Percentiles rank a stretch among this genome's conserved stretches.
These are phyloP conservation scores for Metschnikowia hibisci DNA, from an alignment of 805 yeast species.

Conservation along the genomic window DNA sequence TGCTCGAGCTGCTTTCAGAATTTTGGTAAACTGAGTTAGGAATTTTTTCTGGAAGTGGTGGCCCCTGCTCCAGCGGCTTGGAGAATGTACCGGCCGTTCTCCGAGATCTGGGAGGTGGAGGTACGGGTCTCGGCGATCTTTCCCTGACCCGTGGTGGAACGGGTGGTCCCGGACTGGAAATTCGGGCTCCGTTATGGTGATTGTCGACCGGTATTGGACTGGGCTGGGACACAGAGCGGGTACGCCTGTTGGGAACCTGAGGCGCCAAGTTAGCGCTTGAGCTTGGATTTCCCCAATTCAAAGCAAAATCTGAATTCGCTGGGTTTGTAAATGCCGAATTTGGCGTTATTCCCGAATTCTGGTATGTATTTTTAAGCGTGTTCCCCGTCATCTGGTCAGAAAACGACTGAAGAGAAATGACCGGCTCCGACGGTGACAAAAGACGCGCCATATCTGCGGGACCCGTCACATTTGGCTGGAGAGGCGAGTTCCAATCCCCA, in stretches of 20 bases:
- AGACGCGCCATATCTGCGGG: slow-evolving; percentile 33
- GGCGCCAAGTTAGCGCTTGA: slow-evolving; percentile 14
- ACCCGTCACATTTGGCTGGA: slow-evolving; percentile 27
- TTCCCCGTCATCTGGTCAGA: slow-evolving; percentile 41
- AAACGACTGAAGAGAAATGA: slow-evolving; percentile 36
- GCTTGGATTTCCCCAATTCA: no score
- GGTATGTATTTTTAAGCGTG: slow-evolving; percentile 32
- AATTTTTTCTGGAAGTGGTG: slow-evolving; percentile 16
- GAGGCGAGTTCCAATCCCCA: slow-evolving; percentile 11
- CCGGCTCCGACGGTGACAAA: slow-evolving; percentile 27
- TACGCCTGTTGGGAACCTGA: slow-evolving; percentile 38
- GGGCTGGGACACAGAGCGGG: slow-evolving; percentile 32
- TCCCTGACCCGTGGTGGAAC: slow-evolving; percentile 21
- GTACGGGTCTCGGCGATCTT: slow-evolving; percentile 12
- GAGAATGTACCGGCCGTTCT: slow-evolving; percentile 23
- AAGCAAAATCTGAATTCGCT: no score
- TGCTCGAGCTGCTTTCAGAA: slow-evolving; percentile 22
- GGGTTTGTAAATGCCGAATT: no score
- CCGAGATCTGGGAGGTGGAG: slow-evolving; percentile 42
- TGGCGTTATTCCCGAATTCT: slow-evolving; percentile 25
- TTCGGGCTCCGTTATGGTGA: neutral
- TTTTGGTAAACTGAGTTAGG: slow-evolving; percentile 19
- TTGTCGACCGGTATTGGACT: slow-evolving; percentile 9
- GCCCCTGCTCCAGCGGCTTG: slow-evolving; percentile 2
- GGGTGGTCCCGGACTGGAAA: slow-evolving; percentile 10